A percentile compares a stretch with the other conserved stretches of the same genome.
These are phyloP conservation scores for Flaveria bidentis DNA, from an alignment of 129 eudicot genomes.

Conservation along the genomic window DNA sequence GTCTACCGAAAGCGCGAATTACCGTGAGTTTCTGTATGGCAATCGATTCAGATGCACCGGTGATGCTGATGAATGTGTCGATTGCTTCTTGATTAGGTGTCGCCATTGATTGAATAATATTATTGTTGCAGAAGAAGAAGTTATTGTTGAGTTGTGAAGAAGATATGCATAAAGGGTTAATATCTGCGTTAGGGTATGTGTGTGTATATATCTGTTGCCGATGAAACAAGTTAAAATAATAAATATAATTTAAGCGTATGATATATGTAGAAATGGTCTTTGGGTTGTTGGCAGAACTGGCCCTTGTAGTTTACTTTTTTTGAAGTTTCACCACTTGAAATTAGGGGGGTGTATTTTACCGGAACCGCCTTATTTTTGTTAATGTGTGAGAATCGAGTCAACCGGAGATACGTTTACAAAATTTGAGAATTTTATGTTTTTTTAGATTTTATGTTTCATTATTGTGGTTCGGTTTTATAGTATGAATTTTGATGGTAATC, in stretches of 20 bases:
- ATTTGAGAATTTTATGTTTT: too few species aligned
- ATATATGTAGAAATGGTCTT: not conserved
- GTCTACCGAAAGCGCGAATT: not conserved
- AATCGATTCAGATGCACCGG: constrained; percentile 42
- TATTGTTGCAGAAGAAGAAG: not conserved
- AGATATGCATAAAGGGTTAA: constrained; percentile 13
- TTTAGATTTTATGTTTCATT: too few species aligned
- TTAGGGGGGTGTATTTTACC: too few species aligned
- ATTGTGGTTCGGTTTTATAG: too few species aligned
- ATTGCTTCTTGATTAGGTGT: constrained; percentile 53
- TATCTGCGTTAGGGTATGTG: constrained; percentile 7
- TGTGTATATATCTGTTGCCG: constrained; percentile 6
- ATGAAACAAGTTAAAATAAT: not conserved
- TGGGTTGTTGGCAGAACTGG: not conserved
- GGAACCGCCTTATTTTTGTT: too few species aligned
- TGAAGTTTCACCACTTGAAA: not conserved
- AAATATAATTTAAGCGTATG: not conserved
- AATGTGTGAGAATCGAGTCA: too few species aligned
- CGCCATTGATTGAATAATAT: constrained; percentile 56
- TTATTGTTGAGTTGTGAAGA: constrained; percentile 21
- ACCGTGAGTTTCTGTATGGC: constrained; percentile 63
- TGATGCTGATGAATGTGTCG: constrained; percentile 41
- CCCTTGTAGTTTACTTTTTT: constrained; percentile 9
- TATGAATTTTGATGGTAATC: too few species aligned
- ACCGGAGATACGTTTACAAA: too few species aligned